Evolutionary conservation across 768 basidiomycete genomes (phyloP).

Genomic region (Leucosporidium scottii): DNA sequence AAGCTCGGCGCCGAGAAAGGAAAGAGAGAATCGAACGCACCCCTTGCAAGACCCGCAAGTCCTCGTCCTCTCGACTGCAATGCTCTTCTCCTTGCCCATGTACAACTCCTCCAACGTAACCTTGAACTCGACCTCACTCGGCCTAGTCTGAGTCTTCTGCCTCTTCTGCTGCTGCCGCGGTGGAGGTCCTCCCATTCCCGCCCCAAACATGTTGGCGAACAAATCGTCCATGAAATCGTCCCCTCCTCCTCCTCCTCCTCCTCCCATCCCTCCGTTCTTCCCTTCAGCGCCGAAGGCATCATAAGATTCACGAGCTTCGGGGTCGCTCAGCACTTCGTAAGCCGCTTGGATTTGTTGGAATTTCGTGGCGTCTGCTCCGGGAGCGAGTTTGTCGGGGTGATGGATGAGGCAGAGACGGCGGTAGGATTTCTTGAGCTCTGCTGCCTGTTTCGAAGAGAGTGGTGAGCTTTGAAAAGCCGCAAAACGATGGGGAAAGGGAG

Average conservation of each 20-base stretch:
- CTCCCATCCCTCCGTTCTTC: slow-evolving; percentile 45
- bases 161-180: slow-evolving; percentile 31
- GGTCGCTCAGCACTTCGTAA: slow-evolving; percentile 73
- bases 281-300: slow-evolving; percentile 64
- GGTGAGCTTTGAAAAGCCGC: not conserved
- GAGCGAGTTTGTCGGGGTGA: slow-evolving; percentile 51
- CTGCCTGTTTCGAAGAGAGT: slow-evolving; percentile 42
- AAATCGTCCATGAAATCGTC: slow-evolving; percentile 58
- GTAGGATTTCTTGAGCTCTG: slow-evolving; percentile 90
- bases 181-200: slow-evolving; percentile 2
- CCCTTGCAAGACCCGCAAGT: slow-evolving; percentile 75
- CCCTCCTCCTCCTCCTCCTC: slow-evolving; percentile 44
- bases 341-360: slow-evolving; percentile 36
- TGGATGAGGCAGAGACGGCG: slow-evolving; percentile 81
- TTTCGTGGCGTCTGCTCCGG: slow-evolving; percentile 3
- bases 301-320: slow-evolving; percentile 61
- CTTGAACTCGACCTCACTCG: slow-evolving; percentile 56
- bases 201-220: slow-evolving; percentile 52
- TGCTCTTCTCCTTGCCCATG: slow-evolving; percentile 78
- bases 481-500: not conserved
- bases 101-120: slow-evolving; percentile 89
- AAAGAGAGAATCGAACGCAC: slow-evolving; percentile 44
- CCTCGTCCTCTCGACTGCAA: slow-evolving; percentile 80
- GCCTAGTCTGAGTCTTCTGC: slow-evolving; percentile 45
- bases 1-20: not conserved